Conservation (phyloP, 1,284 basidiomycete species). For the Cerrena zonata region DNA sequence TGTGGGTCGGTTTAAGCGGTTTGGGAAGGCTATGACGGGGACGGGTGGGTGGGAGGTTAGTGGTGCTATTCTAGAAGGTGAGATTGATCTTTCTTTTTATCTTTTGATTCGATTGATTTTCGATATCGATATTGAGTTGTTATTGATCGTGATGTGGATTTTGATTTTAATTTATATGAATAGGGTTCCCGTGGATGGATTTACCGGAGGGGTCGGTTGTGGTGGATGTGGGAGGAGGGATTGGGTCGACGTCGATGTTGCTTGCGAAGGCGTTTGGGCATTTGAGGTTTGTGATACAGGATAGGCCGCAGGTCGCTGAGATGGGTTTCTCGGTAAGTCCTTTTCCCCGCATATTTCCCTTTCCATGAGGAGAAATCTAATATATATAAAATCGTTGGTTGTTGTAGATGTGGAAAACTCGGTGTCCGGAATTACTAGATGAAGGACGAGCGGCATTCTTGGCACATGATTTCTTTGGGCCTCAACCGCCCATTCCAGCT, state of each 20-base stretch:
- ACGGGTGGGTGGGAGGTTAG: slow-evolving; percentile 59
- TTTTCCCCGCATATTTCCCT: background rate
- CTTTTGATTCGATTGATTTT: background rate
- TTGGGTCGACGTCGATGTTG: slow-evolving; percentile 65
- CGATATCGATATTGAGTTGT: background rate
- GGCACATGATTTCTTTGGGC: slow-evolving; percentile 70
- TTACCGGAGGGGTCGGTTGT: slow-evolving; percentile 51
- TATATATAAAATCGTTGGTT: slow-evolving; percentile 1
- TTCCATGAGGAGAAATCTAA: background rate
- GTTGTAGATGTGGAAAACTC: slow-evolving; percentile 49
- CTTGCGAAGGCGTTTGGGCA: slow-evolving; percentile 53
- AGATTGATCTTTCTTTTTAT: slow-evolving; percentile 13
- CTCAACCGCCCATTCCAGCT: slow-evolving; percentile 40
- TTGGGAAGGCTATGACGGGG: slow-evolving; percentile 67
- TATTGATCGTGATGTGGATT: background rate
- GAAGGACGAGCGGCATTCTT: slow-evolving; percentile 53
- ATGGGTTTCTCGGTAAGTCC: slow-evolving; percentile 48
- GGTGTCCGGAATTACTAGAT: slow-evolving; percentile 56
- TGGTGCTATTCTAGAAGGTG: slow-evolving; percentile 35
- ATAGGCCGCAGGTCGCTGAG: slow-evolving; percentile 55
- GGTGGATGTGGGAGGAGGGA: slow-evolving; percentile 73
- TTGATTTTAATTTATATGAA: background rate
- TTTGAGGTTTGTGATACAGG: slow-evolving; percentile 64
- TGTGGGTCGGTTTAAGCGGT: slow-evolving; percentile 46
- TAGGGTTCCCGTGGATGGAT: slow-evolving; percentile 61